Evolutionary conservation across 2,329 filamentous ascomycete genomes (phyloP), one percentile per base, ranked within the genome.

Genomic region (Exserohilum rostratum): DNA sequence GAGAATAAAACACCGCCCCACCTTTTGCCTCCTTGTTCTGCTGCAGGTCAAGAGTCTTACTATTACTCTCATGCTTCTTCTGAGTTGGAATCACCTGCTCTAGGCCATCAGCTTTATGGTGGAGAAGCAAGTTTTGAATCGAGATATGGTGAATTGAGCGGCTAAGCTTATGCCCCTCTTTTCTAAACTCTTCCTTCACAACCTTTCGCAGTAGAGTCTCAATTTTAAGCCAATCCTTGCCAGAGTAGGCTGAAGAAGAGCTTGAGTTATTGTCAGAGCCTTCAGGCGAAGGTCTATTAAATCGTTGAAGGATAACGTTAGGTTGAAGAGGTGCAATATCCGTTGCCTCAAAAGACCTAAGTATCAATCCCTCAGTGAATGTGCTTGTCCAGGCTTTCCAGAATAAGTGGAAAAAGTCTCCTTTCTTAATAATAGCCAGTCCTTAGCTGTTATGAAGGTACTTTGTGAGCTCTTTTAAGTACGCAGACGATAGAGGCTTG

Each of bases 241-340:
- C n/a, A n/a, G n/a, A n/a, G n/a, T n/a, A n/a, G n/a, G n/a, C n/a
- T n/a, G n/a, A n/a, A n/a, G n/a, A n/a, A n/a, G n/a, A n/a, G n/a
- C n/a, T n/a, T n/a, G n/a, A n/a, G 39, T 13, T 30, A 18, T n/a
- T 11, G 5, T 18, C 2, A 43, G 39, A 43, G 39, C 17, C 22
- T n/a, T 6, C 25, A 11, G 39, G 15, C 18, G 39, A 31, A 30
- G 13, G 30, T 13, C 39, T 43, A 11, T n/a, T n/a, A n/a, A 51
- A 55, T 27, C 52, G 33, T 33, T 46, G 34, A 25, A 55, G 52
- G 29, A 55, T 33, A 46, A 34, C 17, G 34, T 50, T 9, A 9
- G 40, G 46, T 13, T 55, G 10, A 31, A 46, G 9, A 25, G 35
- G 47, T 40, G 13, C 27, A 33, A 55, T 50, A 45, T 42, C 46